phyloP scores from a whole-genome alignment of 108 stramenopile species.

The Cafeteria roenbergensis region DNA sequence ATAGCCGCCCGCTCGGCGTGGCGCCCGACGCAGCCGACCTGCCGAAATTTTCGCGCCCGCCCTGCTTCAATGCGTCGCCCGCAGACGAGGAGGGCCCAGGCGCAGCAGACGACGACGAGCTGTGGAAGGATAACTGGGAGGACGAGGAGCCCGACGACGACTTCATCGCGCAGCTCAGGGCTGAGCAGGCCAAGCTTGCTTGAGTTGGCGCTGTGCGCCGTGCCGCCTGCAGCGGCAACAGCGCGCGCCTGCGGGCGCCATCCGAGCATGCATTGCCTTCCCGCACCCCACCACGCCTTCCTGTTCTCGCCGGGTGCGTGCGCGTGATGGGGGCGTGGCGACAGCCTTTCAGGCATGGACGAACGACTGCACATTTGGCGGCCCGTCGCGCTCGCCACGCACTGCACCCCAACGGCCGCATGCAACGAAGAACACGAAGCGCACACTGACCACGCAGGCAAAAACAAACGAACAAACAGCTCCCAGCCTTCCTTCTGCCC shows the following conservation, averaged over 20 bases:
- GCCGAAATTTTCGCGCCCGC: background rate
- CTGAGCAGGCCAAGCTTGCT: conserved; percentile 7
- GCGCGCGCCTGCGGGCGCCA: background rate
- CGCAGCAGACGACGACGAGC: conserved; percentile 2
- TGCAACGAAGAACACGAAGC: too few species aligned
- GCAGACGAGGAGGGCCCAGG: conserved; percentile 8
- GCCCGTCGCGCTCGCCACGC: too few species aligned
- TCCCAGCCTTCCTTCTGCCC: too few species aligned
- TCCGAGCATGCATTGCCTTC: background rate
- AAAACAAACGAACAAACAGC: too few species aligned
- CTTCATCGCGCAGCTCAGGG: conserved; percentile 4
- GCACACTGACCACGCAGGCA: too few species aligned
- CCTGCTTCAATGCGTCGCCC: background rate
- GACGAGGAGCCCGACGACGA: conserved; percentile 9
- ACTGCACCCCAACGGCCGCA: too few species aligned
- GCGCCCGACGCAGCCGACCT: background rate
- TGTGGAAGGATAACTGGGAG: conserved; percentile 18
- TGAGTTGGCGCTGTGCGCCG: background rate
- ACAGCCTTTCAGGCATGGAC: background rate
- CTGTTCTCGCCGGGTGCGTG: background rate
- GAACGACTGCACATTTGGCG: too few species aligned
- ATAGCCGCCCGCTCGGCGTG: background rate
- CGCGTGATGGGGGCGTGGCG: background rate
- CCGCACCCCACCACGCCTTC: background rate
- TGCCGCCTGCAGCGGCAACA: background rate